A percentile compares a stretch with the other conserved stretches of the same genome.
phyloP scores from a whole-genome alignment of 768 basidiomycete genomes.

The Leccinum ochraceum region DNA sequence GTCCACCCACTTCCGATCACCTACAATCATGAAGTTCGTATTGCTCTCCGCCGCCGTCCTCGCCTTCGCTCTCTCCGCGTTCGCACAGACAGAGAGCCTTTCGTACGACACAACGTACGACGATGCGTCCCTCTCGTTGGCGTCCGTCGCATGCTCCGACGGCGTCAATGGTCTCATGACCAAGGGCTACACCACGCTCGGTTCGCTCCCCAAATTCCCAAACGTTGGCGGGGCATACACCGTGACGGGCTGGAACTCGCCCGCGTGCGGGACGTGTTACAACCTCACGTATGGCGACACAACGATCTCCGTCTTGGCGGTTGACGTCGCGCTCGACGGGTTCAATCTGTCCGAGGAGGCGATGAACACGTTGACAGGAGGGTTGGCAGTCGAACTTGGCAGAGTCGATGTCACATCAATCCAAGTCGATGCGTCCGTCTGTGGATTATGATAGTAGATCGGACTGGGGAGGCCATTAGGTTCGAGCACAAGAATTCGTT shows the following conservation, averaged over 20 bases:
- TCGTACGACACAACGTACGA: slow-evolving; percentile 37
- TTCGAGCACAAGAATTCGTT: not conserved
- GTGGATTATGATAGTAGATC: slow-evolving; percentile 37
- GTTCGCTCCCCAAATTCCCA: slow-evolving; percentile 34
- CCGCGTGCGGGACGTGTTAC: slow-evolving; percentile 27
- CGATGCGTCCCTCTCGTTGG: slow-evolving; percentile 18
- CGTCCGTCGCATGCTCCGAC: slow-evolving; percentile 33
- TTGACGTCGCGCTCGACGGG: slow-evolving; percentile 31
- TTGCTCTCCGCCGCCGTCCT: slow-evolving; percentile 13
- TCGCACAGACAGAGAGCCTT: slow-evolving; percentile 20
- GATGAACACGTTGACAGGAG: slow-evolving; percentile 55
- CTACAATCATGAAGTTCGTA: slow-evolving; percentile 27
- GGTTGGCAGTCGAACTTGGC: slow-evolving; percentile 48
- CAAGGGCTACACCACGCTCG: slow-evolving; percentile 35
- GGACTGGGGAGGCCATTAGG: not conserved
- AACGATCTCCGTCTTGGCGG: slow-evolving; percentile 27
- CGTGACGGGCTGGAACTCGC: slow-evolving; percentile 32
- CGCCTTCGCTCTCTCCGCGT: slow-evolving; percentile 16
- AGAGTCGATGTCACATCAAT: slow-evolving; percentile 45
- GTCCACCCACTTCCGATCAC: not conserved
- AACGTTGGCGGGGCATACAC: slow-evolving; percentile 36
- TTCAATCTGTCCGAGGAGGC: slow-evolving; percentile 53
- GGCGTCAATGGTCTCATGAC: slow-evolving; percentile 33
- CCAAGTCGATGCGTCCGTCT: slow-evolving; percentile 47
- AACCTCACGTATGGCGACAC: slow-evolving; percentile 26